phyloP scores from a whole-genome alignment of 371 early-diverging fungal genomes.

The Mortierella sp. region DNA sequence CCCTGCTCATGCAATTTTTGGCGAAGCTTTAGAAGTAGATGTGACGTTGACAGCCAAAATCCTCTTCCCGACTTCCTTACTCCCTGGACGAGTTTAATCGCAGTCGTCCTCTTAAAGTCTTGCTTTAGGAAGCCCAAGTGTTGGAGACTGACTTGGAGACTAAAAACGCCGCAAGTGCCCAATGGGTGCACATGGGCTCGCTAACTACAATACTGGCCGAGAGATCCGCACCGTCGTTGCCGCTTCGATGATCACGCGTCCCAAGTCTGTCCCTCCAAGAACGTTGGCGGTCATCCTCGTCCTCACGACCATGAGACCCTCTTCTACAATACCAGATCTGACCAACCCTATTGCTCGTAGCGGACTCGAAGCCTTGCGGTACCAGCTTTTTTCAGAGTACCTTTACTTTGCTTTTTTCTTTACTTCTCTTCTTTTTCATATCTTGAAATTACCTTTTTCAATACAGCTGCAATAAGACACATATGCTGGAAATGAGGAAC shows the following conservation, averaged over 20 bases:
- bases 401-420: no score
- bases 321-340: slow-evolving; percentile 21
- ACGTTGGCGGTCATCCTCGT: background rate
- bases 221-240: slow-evolving; percentile 17
- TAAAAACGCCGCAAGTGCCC: background rate
- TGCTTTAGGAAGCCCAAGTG: background rate
- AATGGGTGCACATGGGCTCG: background rate
- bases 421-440: no score
- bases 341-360: slow-evolving; percentile 25
- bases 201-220: background rate
- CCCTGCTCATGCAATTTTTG: no score
- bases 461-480: no score
- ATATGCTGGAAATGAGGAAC: no score
- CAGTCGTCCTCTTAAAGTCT: background rate
- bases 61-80: no score
- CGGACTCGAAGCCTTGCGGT: slow-evolving; percentile 1
- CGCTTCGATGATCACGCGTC: slow-evolving; percentile 23
- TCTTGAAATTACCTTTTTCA: no score
- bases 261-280: background rate
- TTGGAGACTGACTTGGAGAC: background rate
- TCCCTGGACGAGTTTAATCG: background rate
- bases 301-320: slow-evolving; percentile 19
- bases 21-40: no score
- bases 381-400: no score
- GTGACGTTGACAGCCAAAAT: no score